phyloP scores from a whole-genome alignment of 805 yeast species.

The Maudiozyma turicensis region DNA sequence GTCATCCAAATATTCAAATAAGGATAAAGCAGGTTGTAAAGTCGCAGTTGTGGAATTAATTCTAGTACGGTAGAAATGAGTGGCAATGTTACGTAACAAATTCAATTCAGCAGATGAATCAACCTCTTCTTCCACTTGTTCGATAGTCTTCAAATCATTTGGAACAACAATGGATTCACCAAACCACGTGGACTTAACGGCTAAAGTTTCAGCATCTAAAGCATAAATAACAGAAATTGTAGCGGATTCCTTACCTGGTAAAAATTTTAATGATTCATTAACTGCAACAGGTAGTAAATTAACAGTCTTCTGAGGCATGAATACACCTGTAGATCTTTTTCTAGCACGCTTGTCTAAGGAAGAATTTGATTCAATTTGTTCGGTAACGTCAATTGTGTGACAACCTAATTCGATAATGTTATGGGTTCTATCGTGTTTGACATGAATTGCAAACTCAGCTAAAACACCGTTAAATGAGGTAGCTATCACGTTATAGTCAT shows the following conservation, averaged over 20 bases:
- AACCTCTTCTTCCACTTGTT: slow-evolving; percentile 15
- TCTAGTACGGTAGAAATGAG: slow-evolving; percentile 20
- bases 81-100: slow-evolving; percentile 16
- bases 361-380: slow-evolving; percentile 62
- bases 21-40: slow-evolving; percentile 38
- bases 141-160: slow-evolving; percentile 25
- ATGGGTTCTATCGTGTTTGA: slow-evolving; percentile 37
- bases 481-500: slow-evolving; percentile 28
- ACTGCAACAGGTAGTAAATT: slow-evolving; percentile 62
- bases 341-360: slow-evolving; percentile 79
- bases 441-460: slow-evolving; percentile 75
- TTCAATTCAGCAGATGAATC: slow-evolving; percentile 8
- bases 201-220: slow-evolving; percentile 61
- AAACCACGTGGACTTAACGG: slow-evolving; percentile 66
- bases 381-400: slow-evolving; percentile 74
- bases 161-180: slow-evolving; percentile 65
- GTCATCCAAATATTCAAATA: slow-evolving; percentile 77
- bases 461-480: slow-evolving; percentile 25
- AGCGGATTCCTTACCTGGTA: slow-evolving; percentile 48
- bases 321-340: slow-evolving; percentile 83
- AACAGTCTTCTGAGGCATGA: slow-evolving; percentile 64
- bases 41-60: slow-evolving; percentile 10
- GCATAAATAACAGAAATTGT: slow-evolving; percentile 73
- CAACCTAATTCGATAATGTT: slow-evolving; percentile 67
- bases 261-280: slow-evolving; percentile 50